Percentiles rank a stretch among this genome's conserved stretches.
Conservation (phyloP, 192 early-diverging fungal genomes). For the Bifiguratus adelaidae region DNA sequence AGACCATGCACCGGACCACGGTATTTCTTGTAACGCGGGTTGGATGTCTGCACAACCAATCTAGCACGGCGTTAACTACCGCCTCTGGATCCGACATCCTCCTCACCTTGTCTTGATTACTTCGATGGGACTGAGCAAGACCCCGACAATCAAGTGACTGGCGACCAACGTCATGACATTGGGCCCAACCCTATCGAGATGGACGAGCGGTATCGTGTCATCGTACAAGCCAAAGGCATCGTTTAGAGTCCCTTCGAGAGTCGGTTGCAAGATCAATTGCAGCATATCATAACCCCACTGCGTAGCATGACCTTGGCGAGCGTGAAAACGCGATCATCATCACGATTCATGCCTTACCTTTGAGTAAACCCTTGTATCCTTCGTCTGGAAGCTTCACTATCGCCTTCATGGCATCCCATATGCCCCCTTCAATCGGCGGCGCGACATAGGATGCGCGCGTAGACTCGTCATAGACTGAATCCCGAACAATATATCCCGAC, state of each 20-base stretch:
- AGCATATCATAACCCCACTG: slow-evolving; percentile 68
- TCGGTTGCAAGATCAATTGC: slow-evolving; percentile 69
- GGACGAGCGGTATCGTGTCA: slow-evolving; percentile 60
- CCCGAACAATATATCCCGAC: slow-evolving; percentile 50
- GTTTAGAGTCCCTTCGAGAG: slow-evolving; percentile 78
- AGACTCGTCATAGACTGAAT: slow-evolving; percentile 34
- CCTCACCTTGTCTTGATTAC: slow-evolving; percentile 77
- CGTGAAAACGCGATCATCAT: neutral
- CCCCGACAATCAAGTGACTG: slow-evolving; percentile 66
- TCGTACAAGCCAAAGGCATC: slow-evolving; percentile 90
- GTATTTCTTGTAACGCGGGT: slow-evolving; percentile 73
- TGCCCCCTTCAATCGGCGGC: slow-evolving; percentile 42
- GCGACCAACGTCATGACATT: slow-evolving; percentile 61
- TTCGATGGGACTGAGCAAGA: slow-evolving; percentile 83
- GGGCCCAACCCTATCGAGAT: slow-evolving; percentile 44
- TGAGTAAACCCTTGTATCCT: slow-evolving; percentile 42
- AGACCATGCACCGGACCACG: slow-evolving; percentile 68
- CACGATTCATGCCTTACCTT: slow-evolving; percentile 32
- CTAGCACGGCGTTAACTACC: no score
- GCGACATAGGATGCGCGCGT: slow-evolving; percentile 51
- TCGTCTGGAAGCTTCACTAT: slow-evolving; percentile 50
- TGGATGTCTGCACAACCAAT: slow-evolving; percentile 72
- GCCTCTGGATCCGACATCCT: no score
- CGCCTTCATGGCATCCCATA: slow-evolving; percentile 39
- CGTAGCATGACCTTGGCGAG: slow-evolving; percentile 60